phyloP scores from a whole-genome alignment of 768 basidiomycete species.

The Ephemerocybe angulata region DNA sequence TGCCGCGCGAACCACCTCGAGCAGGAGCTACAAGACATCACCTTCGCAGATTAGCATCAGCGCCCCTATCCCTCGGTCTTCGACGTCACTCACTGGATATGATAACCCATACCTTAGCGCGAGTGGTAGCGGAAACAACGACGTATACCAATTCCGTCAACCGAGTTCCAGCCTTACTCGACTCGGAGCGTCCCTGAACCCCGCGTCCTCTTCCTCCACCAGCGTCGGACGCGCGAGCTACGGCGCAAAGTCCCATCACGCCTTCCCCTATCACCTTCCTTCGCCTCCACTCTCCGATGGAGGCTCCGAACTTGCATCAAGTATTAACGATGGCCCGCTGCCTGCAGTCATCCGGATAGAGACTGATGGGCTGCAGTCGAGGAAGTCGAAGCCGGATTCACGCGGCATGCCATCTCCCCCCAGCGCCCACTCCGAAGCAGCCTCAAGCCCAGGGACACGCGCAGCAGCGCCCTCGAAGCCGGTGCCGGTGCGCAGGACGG shows the following conservation, averaged over 20 bases:
- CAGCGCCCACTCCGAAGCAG: background rate
- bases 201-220: constrained; percentile 2
- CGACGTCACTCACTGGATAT: constrained; percentile 33
- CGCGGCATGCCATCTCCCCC: no score
- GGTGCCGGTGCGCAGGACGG: constrained; percentile 21
- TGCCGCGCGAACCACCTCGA: background rate
- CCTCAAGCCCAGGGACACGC: constrained; percentile 10
- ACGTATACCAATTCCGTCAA: constrained; percentile 12
- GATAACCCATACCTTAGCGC: constrained; percentile 16
- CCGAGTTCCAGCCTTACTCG: constrained; percentile 19
- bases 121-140: constrained; percentile 4
- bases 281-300: background rate
- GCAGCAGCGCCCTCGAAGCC: background rate
- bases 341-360: constrained; percentile 23
- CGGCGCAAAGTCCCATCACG: background rate
- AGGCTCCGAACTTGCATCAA: background rate
- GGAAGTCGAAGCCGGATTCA: background rate
- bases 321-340: constrained; percentile 3
- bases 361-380: background rate
- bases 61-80: constrained; percentile 30
- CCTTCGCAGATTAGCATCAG: constrained; percentile 24
- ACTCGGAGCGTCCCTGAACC: background rate
- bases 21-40: background rate
- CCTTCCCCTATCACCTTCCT: background rate
- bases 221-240: constrained; percentile 2